These are phyloP conservation scores for Ceratonia siliqua DNA, from an alignment of 306 rosid genomes.

Conservation along the genomic window DNA sequence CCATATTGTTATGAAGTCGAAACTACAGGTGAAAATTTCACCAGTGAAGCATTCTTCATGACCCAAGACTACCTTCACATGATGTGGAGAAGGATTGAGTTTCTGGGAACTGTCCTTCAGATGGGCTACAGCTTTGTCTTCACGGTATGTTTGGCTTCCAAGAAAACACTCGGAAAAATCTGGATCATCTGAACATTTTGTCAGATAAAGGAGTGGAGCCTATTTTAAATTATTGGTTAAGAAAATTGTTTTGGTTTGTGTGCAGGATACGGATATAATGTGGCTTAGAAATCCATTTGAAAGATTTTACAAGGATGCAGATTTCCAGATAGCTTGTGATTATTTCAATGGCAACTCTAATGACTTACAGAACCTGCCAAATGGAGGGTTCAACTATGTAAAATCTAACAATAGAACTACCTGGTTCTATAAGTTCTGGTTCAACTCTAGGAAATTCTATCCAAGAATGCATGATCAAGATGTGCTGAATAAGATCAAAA, in stretches of 20 bases:
- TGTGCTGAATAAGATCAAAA: constrained; percentile 67
- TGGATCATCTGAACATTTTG: too few relatives aligned
- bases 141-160: constrained; percentile 53
- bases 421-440: constrained; percentile 78
- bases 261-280: constrained; percentile 84
- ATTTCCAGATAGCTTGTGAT: constrained; percentile 88
- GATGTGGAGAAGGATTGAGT: constrained; percentile 85
- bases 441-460: constrained; percentile 43
- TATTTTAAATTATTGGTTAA: too few relatives aligned
- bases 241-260: neutral
- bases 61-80: constrained; percentile 60
- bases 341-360: constrained; percentile 44
- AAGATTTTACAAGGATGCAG: constrained; percentile 52
- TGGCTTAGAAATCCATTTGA: constrained; percentile 85
- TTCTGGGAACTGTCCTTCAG: constrained; percentile 60
- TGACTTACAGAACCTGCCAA: constrained; percentile 50
- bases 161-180: neutral
- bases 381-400: constrained; percentile 82
- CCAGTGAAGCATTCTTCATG: constrained; percentile 79
- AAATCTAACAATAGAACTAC: constrained; percentile 54
- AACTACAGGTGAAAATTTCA: constrained; percentile 60
- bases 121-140: constrained; percentile 78
- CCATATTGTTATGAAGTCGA: constrained; percentile 59
- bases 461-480: constrained; percentile 70
- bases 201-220: too few relatives aligned